phyloP scores from a whole-genome alignment of 176 grass and related monocot species.

The Pontederia paniculata region DNA sequence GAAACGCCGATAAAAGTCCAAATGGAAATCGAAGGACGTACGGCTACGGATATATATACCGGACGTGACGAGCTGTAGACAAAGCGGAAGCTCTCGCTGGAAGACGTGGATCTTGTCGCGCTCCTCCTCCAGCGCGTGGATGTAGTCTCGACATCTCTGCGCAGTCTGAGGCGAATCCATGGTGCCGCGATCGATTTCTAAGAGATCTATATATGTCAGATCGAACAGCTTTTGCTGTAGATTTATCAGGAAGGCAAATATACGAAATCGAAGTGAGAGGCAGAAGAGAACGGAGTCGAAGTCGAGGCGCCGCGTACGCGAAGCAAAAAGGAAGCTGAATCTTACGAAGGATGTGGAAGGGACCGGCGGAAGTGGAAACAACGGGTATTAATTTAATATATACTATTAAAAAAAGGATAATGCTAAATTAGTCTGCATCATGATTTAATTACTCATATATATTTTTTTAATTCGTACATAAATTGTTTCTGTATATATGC shows the following conservation, averaged over 20 bases:
- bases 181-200: neutral
- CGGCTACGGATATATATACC: slow-evolving; percentile 24
- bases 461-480: no score
- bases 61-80: slow-evolving; percentile 62
- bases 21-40: neutral
- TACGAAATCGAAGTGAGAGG: neutral
- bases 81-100: slow-evolving; percentile 77
- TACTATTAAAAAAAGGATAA: no score
- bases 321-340: no score
- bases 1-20: neutral
- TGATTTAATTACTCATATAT: no score
- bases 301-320: slow-evolving; percentile 1
- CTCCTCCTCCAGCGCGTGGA: slow-evolving; percentile 72
- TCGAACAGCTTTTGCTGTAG: no score
- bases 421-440: no score
- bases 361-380: neutral
- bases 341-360: neutral
- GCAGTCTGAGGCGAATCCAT: neutral
- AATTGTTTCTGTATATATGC: no score
- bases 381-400: neutral
- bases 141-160: slow-evolving; percentile 28
- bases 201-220: neutral
- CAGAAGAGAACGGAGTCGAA: neutral
- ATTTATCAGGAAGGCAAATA: no score
- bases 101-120: slow-evolving; percentile 72